Evolutionary conservation across 2,329 filamentous ascomycete species (phyloP).

Genomic region (Penicillium sp.): DNA sequence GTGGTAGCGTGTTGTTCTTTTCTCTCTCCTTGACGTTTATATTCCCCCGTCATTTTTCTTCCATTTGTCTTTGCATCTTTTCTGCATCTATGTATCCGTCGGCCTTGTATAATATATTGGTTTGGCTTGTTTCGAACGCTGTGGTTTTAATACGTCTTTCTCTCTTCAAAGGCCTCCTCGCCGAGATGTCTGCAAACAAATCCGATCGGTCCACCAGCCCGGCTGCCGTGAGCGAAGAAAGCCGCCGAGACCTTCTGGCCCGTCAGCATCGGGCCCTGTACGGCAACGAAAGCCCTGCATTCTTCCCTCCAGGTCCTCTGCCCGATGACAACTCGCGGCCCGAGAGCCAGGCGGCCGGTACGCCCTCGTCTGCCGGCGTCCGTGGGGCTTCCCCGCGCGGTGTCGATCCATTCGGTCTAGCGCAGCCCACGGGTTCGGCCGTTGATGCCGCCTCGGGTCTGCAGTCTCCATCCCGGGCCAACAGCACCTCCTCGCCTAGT

Average conservation of each 20-base stretch:
- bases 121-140: conserved; percentile 33
- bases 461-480: conserved; percentile 61
- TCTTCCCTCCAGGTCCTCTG: conserved; percentile 62
- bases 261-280: conserved; percentile 94
- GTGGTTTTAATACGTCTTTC: conserved; percentile 37
- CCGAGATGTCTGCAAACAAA: conserved; percentile 68
- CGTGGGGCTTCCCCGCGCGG: conserved; percentile 75
- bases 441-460: conserved; percentile 37
- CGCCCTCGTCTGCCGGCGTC: conserved; percentile 53
- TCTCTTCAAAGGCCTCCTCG: conserved; percentile 53
- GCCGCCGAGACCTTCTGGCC: conserved; percentile 90
- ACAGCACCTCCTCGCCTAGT: conserved; percentile 74
- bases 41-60: conserved; percentile 23
- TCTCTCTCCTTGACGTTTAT: conserved; percentile 32
- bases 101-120: conserved; percentile 42
- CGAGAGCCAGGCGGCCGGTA: conserved; percentile 60
- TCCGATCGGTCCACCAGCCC: conserved; percentile 81
- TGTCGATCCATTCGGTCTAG: conserved; percentile 62
- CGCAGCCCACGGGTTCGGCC: conserved; percentile 45
- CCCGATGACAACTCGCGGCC: conserved; percentile 63
- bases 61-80: conserved; percentile 16
- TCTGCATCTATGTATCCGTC: conserved; percentile 39
- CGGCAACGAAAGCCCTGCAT: conserved; percentile 62
- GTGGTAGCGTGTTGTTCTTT: conserved; percentile 38
- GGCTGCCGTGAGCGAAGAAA: conserved; percentile 84